These are phyloP conservation scores for Picea glauca DNA, from an alignment of 75 land plant genomes.

Conservation along the genomic window DNA sequence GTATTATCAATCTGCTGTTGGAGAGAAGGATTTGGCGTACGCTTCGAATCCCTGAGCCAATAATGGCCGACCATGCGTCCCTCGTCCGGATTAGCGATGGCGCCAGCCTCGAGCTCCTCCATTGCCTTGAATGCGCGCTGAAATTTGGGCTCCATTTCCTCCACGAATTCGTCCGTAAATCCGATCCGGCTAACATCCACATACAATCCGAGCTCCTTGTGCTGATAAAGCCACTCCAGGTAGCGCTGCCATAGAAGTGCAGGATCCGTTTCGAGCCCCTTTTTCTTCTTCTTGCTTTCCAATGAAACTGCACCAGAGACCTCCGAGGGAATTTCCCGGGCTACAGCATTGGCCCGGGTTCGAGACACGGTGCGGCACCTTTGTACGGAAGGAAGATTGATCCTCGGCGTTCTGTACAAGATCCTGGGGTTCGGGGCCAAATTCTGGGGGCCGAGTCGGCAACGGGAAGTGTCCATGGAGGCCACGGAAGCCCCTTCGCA, in stretches of 20 bases:
- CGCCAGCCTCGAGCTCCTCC: slow-evolving; percentile 81
- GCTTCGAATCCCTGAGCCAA: slow-evolving; percentile 74
- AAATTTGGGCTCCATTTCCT: slow-evolving; percentile 70
- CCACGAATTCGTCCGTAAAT: slow-evolving; percentile 72
- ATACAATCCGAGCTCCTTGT: slow-evolving; percentile 88
- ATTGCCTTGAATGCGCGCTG: slow-evolving; percentile 71
- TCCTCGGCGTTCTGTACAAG: background rate
- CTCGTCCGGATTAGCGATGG: slow-evolving; percentile 95
- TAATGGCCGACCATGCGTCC: slow-evolving; percentile 94
- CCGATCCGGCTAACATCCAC: slow-evolving; percentile 90
- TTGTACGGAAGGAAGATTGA: background rate
- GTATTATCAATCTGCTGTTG: slow-evolving; percentile 66
- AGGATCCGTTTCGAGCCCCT: slow-evolving; percentile 69
- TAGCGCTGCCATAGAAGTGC: slow-evolving; percentile 68
- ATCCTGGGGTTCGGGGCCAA: background rate
- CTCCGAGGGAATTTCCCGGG: slow-evolving; percentile 12
- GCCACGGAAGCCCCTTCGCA: background rate
- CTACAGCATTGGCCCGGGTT: slow-evolving; percentile 13
- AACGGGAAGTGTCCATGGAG: too few species aligned
- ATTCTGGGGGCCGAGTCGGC: too few species aligned
- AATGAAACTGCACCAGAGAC: background rate
- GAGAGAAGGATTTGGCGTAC: slow-evolving; percentile 64
- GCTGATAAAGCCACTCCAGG: slow-evolving; percentile 93
- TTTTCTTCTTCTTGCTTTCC: slow-evolving; percentile 15
- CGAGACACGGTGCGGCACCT: background rate